These are phyloP conservation scores for Salix purpurea DNA, from an alignment of 345 rosid species.

Conservation along the genomic window DNA sequence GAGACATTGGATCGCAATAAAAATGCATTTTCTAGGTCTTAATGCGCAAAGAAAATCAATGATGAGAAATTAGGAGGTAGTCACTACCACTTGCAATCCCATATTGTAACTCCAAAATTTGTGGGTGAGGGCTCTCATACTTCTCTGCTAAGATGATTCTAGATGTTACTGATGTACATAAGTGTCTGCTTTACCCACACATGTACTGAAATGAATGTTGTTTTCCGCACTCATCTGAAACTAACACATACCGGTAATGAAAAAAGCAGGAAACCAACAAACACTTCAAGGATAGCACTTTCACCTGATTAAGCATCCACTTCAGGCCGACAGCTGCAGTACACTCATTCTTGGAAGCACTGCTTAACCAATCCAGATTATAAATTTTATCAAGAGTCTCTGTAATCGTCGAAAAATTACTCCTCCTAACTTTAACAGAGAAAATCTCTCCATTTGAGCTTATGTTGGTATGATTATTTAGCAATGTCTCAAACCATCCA, in stretches of 20 bases:
- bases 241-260: slow-evolving; percentile 1
- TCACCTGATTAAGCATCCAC: slow-evolving; percentile 99
- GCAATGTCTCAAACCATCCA: slow-evolving; percentile 97
- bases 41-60: neutral
- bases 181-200: neutral
- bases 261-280: neutral
- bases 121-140: neutral
- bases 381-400: slow-evolving; percentile 81
- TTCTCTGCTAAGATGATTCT: neutral
- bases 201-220: neutral
- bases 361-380: slow-evolving; percentile 86
- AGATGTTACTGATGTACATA: neutral
- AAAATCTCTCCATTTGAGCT: slow-evolving; percentile 98
- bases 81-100: neutral
- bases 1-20: neutral
- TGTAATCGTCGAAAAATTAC: slow-evolving; percentile 60
- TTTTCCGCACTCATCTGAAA: neutral
- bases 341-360: slow-evolving; percentile 98
- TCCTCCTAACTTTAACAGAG: slow-evolving; percentile 85
- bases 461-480: slow-evolving; percentile 89
- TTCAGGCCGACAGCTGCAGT: slow-evolving; percentile 94
- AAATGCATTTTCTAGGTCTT: neutral
- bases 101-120: neutral
- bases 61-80: neutral
- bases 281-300: neutral